Base-by-base conservation (phyloP, 148 eudicot species). In the Rhododendron simsii region DNA sequence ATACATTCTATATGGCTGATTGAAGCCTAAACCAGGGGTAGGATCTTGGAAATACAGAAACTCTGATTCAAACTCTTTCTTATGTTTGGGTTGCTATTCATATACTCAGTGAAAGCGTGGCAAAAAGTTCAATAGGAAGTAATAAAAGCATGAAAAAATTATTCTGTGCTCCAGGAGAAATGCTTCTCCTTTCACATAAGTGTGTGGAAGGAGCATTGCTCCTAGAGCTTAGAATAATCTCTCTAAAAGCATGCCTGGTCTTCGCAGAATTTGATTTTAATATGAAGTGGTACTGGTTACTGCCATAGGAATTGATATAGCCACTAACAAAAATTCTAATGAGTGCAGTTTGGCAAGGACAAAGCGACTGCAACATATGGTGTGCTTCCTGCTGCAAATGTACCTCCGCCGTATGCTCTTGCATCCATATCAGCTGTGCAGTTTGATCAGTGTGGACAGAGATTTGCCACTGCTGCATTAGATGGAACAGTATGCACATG, bases 401-500 rank as follows among this genome's bases (percentile, higher is more conserved):
- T 94, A 41, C 96, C 98, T 89, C 98, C 99, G 81, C 99, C 99
- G 45, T 98, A 94, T 93, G 93, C 96, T 84, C 98, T 98, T 91
- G 96, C 99, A 83, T 93, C 98, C 61, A 88, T 95, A 78, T 91
- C 96, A 73, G 91, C 95, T 81, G 91, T 94, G 92, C 93, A 91
- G 74, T 94, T 95, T 92, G 98, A 98, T 87, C 87, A 91, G 73
- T 95, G 91, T 86, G 99, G 99, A 74, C 98, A 98, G 53, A 89
- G 98, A 90, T 98, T 98, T 87, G 94, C 96, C 30, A 93, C 96
- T 87, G 94, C 91, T 90, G 98, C 99, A 86, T 93, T 91, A 86
- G 99, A 98, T 94, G 99, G 99, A 88, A 94, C 98, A 67, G 95
- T 98, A 28, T 93, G 96, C 91, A 91, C 98, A 51, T 98, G 99